Base-by-base conservation (phyloP, 2,329 filamentous ascomycete species). In the Shiraia sp. region DNA sequence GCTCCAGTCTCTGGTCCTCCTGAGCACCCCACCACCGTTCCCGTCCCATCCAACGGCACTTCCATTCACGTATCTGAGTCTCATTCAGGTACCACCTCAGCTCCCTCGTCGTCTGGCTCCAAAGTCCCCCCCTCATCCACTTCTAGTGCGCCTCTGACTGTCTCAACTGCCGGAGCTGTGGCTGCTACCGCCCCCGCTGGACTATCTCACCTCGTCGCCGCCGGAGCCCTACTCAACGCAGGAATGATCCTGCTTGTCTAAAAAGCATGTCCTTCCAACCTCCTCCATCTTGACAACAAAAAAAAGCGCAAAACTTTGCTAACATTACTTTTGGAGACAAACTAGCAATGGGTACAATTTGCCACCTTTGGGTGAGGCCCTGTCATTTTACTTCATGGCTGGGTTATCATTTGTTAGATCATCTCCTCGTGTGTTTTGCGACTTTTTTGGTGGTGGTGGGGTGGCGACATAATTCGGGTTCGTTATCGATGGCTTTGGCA, bases 191-290 rank as follows among this genome's bases (percentile, higher is more conserved):
- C 55, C 15, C 46, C 54, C 24, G 27, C 45, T 16, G 48, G 52
- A 19, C 35, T 60, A 45, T 52, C 55, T 24, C 53, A 52, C 23
- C 33, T 63, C 14, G 29, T 62, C 23, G 57, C 40, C 38, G 57
- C 45, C 19, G 58, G 57, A 32, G 53, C 55, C 45, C 50, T 43
- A 32, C 53, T 46, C 8, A 22, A 22, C 19, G 19, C 19, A 8
- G 19, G 19, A 4, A 22, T 22, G 19, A 22, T 22, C 4, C 8
- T 22, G 19, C 19, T 22, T 22, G 4, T 22, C 19, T 22, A 22
- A 8, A 22, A 8, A 22, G 19, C 28, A 42, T 61, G 36, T 53
- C 46, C 41, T n/a, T n/a, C n/a, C n/a, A n/a, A n/a, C n/a, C n/a
- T 42, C 47, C 31, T 32, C 57, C 19, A 52, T 45, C 51, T 63